Base-by-base conservation (phyloP, 1,139 yeast species). In the Pichia kudriavzevii region DNA sequence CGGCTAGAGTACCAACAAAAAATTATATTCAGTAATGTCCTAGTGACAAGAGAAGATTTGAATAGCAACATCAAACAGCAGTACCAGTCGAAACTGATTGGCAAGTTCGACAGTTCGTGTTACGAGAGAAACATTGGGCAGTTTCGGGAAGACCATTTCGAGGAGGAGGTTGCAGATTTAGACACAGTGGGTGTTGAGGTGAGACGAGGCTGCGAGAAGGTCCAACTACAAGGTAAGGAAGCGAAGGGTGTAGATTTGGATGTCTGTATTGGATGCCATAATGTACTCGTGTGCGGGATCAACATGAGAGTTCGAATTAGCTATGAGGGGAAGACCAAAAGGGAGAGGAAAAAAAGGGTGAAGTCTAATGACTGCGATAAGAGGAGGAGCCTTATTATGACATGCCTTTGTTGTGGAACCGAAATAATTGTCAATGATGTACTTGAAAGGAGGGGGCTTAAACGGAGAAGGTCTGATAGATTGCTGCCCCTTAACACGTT, bases 241-340 rank as follows among this genome's bases (percentile, higher is more conserved):
- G 5, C 7, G 5, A 11, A 19, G 10, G 7, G 22, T 12, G 4
- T 4, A 13, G n/a, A n/a, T n/a, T n/a, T n/a, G n/a, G n/a, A n/a
- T n/a, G n/a, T n/a, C n/a, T n/a, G n/a, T n/a, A n/a, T n/a, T n/a
- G 58, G 60, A 65, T 47, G 50, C 22, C 22, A 31, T 7, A 35
- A 30, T 18, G 31, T 36, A 9, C 26, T 38, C 10, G 36, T 47
- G 8, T 33, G 42, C 11, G 48, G 48, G 1, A 7, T 44, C n/a
- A 46, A 32, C 11, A 12, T 42, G 19, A 21, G 22, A 15, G 31
- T 44, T 10, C 27, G 50, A 9, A 20, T 41, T 4, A 22, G 17
- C 10, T 41, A 39, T 16, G 28, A 12, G 22, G 19, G n/a, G n/a
- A 12, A 3, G 10, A 12, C 14, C 8, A 33, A 28, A 20, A 18